Conservation (phyloP, 148 eudicot species). For the Spergularia bocconei region DNA sequence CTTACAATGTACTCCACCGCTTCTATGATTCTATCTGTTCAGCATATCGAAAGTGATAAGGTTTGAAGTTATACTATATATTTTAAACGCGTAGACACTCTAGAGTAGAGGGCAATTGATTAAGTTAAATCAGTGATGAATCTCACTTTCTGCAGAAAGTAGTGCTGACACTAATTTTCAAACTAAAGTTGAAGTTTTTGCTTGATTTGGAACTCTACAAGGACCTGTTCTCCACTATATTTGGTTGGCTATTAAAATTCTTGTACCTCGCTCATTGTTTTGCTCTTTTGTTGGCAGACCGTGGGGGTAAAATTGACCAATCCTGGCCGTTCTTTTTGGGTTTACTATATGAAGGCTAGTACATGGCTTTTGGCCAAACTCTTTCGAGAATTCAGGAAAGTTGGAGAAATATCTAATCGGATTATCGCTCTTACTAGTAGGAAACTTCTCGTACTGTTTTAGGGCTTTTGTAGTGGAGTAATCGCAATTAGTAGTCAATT, state of each 20-base stretch:
- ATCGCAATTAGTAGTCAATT: too few species aligned
- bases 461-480: background rate
- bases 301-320: conserved; percentile 13
- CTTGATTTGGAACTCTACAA: conserved; percentile 13
- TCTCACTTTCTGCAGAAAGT: conserved; percentile 33
- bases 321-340: conserved; percentile 17
- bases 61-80: too few species aligned
- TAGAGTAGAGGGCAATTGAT: too few species aligned
- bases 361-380: conserved; percentile 22
- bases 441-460: background rate
- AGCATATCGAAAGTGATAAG: too few species aligned
- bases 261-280: background rate
- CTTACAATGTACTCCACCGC: too few species aligned
- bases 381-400: background rate
- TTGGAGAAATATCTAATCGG: background rate
- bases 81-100: too few species aligned
- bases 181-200: background rate
- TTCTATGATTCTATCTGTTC: too few species aligned
- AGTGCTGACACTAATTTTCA: background rate
- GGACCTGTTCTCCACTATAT: conserved; percentile 1
- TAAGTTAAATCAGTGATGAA: conserved; percentile 19
- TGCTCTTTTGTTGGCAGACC: conserved; percentile 30
- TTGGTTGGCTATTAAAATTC: conserved; percentile 14
- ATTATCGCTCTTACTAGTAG: background rate
- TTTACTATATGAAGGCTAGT: conserved; percentile 15